A percentile compares a stretch with the other conserved stretches of the same genome.
These are phyloP conservation scores for Lichtheimia ramosa DNA, from an alignment of 371 early-diverging fungal genomes.

Conservation along the genomic window DNA sequence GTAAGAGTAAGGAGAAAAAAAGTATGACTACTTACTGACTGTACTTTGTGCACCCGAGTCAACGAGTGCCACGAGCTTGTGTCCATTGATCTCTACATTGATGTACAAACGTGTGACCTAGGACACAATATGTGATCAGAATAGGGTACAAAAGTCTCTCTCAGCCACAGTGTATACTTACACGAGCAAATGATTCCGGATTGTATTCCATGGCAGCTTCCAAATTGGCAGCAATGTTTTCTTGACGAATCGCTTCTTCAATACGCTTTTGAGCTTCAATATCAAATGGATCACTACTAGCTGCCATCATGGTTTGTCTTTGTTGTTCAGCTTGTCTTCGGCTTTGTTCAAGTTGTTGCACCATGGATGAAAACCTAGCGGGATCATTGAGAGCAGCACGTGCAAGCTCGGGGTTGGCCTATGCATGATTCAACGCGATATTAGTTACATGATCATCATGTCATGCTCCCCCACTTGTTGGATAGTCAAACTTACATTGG, in stretches of 20 bases:
- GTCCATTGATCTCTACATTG: constrained; percentile 84
- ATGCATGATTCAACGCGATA: neutral
- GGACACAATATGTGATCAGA: neutral
- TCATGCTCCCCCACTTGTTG: neutral
- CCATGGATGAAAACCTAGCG: constrained; percentile 60
- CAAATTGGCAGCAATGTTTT: constrained; percentile 85
- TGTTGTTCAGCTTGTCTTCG: constrained; percentile 58
- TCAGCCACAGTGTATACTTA: constrained; percentile 13
- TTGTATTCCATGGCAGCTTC: constrained; percentile 93
- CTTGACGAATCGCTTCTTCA: constrained; percentile 86
- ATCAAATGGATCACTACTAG: constrained; percentile 84
- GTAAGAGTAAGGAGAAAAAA: neutral
- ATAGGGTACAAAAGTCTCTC: neutral
- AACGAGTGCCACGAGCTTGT: constrained; percentile 89
- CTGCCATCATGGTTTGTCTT: constrained; percentile 57
- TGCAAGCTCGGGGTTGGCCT: constrained; percentile 76
- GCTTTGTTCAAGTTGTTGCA: constrained; percentile 63
- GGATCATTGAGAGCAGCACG: constrained; percentile 71
- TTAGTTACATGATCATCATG: neutral
- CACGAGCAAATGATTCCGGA: constrained; percentile 91
- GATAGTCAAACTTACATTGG: constrained; percentile 37
- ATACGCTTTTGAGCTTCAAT: constrained; percentile 89
- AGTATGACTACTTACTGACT: constrained; percentile 68
- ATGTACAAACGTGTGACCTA: constrained; percentile 91
- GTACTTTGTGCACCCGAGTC: constrained; percentile 98